Evolutionary conservation across 768 basidiomycete genomes (phyloP), one percentile per base, ranked within the genome.

Genomic region (Rickenella mellea): DNA sequence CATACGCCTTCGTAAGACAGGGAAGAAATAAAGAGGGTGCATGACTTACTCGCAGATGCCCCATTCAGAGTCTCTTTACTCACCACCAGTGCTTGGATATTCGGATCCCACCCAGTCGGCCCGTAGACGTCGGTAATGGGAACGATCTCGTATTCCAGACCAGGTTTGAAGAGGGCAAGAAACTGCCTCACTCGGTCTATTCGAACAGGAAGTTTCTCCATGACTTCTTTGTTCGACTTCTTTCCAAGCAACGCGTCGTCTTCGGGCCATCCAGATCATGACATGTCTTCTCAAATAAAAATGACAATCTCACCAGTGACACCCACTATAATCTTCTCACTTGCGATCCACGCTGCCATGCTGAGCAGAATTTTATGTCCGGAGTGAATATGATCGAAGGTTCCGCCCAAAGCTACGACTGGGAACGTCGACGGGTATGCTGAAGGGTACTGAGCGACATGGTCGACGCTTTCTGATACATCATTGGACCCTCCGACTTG

Each of bases 341-440:
- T 57, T 0, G 92, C 70, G 43, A 98, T 79, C 73, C 83, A 91
- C 1, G 87, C 80, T 10, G 78, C 83, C 80, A 96, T 90, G 54
- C 89, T 87, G 9, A 99, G 74, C 22, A 99, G 75, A 46, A 99
- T 93, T 63, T 96, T 96, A 66, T 99, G 96, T 0, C 94, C 96
- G 3, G 91, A 78, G 56, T 99, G 96, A 12, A 99, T 75, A 59
- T 98, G 96, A 62, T 99, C 96, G 61, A 98, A 98, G 0, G 96
- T 98, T 0, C 96, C 96, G 5, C 96, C 94, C 6, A 97, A 70
- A 0, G 79, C 84, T n/a, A 83, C 76, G 40, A 90, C 85, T 10
- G 82, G 83, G 55, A 65, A 73, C 10, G 48, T 39, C 5, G 64
- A 28, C 8, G 39, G 39, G 17, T 25, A 17, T 5, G 22, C 19